Conservation (phyloP, 2,329 filamentous ascomycete species). For the Rugonectria rugulosa region DNA sequence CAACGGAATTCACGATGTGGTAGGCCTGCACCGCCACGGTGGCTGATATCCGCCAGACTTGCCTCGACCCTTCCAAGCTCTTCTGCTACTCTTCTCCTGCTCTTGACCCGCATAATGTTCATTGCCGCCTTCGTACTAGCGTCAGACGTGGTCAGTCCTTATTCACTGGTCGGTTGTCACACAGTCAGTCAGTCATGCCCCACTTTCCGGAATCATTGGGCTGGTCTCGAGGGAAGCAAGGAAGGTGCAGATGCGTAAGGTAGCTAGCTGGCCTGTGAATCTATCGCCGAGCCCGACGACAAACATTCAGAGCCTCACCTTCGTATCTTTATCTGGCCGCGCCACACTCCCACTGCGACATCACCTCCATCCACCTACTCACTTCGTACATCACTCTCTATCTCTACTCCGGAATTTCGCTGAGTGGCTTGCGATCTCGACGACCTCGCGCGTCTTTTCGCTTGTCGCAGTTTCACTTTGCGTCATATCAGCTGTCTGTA, state of each 20-base stretch:
- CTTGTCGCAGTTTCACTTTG: slow-evolving; percentile 34
- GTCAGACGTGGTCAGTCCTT: slow-evolving; percentile 16
- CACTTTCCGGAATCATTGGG: slow-evolving; percentile 24
- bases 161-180: slow-evolving; percentile 13
- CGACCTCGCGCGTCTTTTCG: slow-evolving; percentile 39
- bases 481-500: slow-evolving; percentile 34
- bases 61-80: slow-evolving; percentile 18
- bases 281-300: slow-evolving; percentile 33
- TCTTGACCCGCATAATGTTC: background rate
- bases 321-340: slow-evolving; percentile 10
- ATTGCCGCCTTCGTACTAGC: slow-evolving; percentile 10
- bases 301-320: slow-evolving; percentile 28
- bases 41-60: background rate
- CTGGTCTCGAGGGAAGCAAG: slow-evolving; percentile 27
- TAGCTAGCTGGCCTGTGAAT: slow-evolving; percentile 32
- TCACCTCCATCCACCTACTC: background rate
- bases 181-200: slow-evolving; percentile 9
- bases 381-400: background rate
- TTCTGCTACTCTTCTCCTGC: background rate
- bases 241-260: slow-evolving; percentile 34
- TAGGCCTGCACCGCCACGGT: slow-evolving; percentile 36
- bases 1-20: background rate
- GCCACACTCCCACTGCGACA: background rate
- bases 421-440: slow-evolving; percentile 27
- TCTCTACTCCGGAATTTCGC: background rate